phyloP scores from a whole-genome alignment of 2,329 filamentous ascomycete genomes.

The Arthrobotrys iridis region DNA sequence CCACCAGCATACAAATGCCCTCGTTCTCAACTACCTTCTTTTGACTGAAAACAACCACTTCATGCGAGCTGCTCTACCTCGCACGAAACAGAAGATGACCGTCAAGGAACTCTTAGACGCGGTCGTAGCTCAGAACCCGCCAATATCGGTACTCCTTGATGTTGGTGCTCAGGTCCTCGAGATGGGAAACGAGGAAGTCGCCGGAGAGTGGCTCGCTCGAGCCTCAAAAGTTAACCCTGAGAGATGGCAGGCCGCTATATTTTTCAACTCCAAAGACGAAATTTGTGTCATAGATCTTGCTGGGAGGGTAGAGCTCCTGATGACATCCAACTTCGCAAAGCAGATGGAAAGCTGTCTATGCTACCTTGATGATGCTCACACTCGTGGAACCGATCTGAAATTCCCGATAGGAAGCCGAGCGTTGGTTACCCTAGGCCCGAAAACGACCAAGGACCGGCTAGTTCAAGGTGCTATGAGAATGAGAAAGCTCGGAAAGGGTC shows the following conservation, averaged over 20 bases:
- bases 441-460: conserved; percentile 74
- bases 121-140: conserved; percentile 62
- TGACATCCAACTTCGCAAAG: conserved; percentile 69
- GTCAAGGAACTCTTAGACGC: conserved; percentile 64
- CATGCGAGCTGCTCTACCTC: conserved; percentile 20
- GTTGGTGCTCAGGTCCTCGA: conserved; percentile 77
- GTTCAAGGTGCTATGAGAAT: conserved; percentile 78
- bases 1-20: conserved; percentile 73
- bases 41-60: conserved; percentile 65
- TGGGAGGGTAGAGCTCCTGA: conserved; percentile 65
- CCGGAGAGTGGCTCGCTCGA: conserved; percentile 66
- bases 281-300: conserved; percentile 67
- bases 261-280: conserved; percentile 69
- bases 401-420: conserved; percentile 71
- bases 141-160: conserved; percentile 72
- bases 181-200: conserved; percentile 68
- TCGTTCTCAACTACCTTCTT: conserved; percentile 71
- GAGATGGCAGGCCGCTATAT: conserved; percentile 65
- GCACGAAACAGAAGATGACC: conserved; percentile 32
- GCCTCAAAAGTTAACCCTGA: conserved; percentile 18
- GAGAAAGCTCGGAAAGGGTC: conserved; percentile 73
- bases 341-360: conserved; percentile 71
- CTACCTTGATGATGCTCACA: conserved; percentile 77
- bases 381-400: conserved; percentile 74
- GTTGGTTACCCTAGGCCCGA: conserved; percentile 73